These are phyloP conservation scores for Malbranchea cinnamomea DNA, from an alignment of 2,329 filamentous ascomycete species.

Conservation along the genomic window DNA sequence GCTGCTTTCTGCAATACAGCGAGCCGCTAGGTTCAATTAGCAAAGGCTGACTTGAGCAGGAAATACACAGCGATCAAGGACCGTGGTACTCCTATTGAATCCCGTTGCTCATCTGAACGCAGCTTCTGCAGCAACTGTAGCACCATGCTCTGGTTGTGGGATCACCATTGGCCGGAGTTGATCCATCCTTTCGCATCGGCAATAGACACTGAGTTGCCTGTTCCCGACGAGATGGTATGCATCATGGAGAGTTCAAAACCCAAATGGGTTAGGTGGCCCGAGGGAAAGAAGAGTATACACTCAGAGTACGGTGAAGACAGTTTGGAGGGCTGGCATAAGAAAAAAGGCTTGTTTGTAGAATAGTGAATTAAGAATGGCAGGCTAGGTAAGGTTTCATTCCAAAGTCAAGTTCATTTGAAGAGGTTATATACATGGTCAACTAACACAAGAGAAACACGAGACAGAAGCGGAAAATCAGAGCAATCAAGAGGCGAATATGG, in stretches of 20 bases:
- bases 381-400: not conserved
- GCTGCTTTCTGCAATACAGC: too few species aligned
- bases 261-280: conserved; percentile 32
- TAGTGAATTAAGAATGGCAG: conserved; percentile 6
- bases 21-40: too few species aligned
- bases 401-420: not conserved
- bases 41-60: conserved; percentile 14
- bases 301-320: conserved; percentile 25
- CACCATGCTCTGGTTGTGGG: conserved; percentile 34
- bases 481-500: too few species aligned
- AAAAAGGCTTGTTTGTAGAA: conserved; percentile 22
- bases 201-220: conserved; percentile 32
- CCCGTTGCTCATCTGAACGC: conserved; percentile 28
- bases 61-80: conserved; percentile 32
- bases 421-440: not conserved
- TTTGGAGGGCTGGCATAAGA: conserved; percentile 34
- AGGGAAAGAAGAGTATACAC: conserved; percentile 31
- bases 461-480: not conserved
- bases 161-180: conserved; percentile 32
- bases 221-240: conserved; percentile 34
- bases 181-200: conserved; percentile 36
- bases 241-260: conserved; percentile 31
- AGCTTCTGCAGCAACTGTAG: conserved; percentile 35
- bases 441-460: not conserved
- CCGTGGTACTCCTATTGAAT: conserved; percentile 25